Evolutionary conservation across 2,329 filamentous ascomycete species (phyloP).

Genomic region (Fusarium pininemorale): DNA sequence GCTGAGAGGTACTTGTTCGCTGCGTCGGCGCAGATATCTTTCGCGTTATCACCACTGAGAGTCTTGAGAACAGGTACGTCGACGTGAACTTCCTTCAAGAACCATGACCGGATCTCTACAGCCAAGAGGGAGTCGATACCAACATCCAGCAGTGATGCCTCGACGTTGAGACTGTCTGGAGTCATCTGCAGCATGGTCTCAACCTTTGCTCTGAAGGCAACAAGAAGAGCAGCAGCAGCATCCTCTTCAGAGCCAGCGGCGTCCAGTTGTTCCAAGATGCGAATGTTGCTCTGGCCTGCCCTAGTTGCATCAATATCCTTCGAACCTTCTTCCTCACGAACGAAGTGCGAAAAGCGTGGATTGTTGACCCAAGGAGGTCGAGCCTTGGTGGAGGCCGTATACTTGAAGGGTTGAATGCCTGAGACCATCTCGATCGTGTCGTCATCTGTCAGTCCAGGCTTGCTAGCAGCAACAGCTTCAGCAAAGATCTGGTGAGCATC

Average conservation of each 20-base stretch:
- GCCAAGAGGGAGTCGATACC: neutral
- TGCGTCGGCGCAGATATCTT: neutral
- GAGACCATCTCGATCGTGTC: neutral
- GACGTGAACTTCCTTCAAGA: neutral
- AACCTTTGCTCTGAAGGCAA: neutral
- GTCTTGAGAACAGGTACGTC: constrained; percentile 3
- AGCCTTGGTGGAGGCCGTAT: neutral
- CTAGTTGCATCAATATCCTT: neutral
- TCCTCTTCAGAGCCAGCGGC: neutral
- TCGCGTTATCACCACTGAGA: neutral
- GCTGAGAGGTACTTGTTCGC: constrained; percentile 3
- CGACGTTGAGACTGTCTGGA: neutral
- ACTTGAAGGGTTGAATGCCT: neutral
- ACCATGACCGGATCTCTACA: constrained; percentile 4
- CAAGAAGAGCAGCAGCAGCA: neutral
- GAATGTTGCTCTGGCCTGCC: neutral
- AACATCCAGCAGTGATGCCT: neutral
- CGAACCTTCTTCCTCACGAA: neutral
- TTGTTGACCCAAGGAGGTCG: constrained; percentile 2
- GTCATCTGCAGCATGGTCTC: constrained; percentile 2
- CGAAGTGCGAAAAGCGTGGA: neutral
- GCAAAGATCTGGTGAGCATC: constrained; percentile 1
- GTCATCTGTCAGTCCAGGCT: neutral
- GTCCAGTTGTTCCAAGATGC: neutral
- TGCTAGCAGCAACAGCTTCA: neutral